Conservation (phyloP, 768 basidiomycete species). For the Cyclocybe aegerita region DNA sequence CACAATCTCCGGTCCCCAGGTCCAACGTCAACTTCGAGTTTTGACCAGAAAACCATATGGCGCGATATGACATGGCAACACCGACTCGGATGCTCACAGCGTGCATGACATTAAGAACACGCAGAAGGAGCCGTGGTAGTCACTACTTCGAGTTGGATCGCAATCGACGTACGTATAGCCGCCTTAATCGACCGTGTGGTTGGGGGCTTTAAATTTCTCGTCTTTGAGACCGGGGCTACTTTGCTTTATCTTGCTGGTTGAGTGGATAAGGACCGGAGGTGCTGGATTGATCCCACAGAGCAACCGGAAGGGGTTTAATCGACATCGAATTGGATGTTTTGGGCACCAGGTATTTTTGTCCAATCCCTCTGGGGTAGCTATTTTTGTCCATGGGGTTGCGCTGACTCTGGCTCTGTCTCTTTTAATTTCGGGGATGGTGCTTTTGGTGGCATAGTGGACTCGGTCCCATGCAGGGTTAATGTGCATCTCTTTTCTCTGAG, state of each 20-base stretch:
- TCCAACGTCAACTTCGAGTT: too few relatives aligned
- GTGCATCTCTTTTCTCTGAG: constrained; percentile 5
- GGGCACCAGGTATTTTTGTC: constrained; percentile 40
- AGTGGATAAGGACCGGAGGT: constrained; percentile 67
- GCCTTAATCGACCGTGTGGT: constrained; percentile 56
- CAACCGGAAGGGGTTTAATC: constrained; percentile 54
- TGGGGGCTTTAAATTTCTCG: constrained; percentile 42
- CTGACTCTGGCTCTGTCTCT: neutral
- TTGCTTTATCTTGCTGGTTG: constrained; percentile 73
- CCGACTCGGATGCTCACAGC: constrained; percentile 25
- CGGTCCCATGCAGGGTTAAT: constrained; percentile 80
- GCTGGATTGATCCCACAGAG: constrained; percentile 52
- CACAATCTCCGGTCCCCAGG: too few relatives aligned
- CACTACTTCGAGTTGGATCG: constrained; percentile 65
- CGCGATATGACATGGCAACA: too few relatives aligned
- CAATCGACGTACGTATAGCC: constrained; percentile 64
- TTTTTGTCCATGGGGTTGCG: neutral
- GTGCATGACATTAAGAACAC: constrained; percentile 49
- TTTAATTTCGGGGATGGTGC: neutral
- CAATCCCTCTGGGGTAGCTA: neutral
- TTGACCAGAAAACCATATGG: too few relatives aligned
- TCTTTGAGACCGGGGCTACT: constrained; percentile 79
- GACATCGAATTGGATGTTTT: constrained; percentile 82
- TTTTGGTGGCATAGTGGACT: constrained; percentile 61
- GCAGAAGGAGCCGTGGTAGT: constrained; percentile 58